Conservation (phyloP, 768 basidiomycete species). For the Termitomyces sp. region DNA sequence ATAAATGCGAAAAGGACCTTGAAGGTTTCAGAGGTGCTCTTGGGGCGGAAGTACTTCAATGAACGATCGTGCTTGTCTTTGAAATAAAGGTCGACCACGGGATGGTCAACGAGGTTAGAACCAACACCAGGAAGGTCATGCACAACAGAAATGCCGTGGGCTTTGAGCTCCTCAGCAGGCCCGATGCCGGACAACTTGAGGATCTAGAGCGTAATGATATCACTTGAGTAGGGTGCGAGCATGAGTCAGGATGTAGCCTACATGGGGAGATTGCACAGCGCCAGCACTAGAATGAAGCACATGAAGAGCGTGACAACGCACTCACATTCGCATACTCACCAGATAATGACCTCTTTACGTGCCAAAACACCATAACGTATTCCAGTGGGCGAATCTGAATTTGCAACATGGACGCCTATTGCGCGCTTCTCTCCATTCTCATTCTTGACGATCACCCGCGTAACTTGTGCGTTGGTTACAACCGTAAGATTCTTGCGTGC, state of each 20-base stretch:
- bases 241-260: slow-evolving; percentile 12
- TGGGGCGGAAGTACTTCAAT: slow-evolving; percentile 34
- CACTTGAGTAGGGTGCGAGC: not conserved
- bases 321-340: slow-evolving; percentile 36
- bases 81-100: slow-evolving; percentile 46
- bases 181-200: slow-evolving; percentile 78
- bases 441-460: slow-evolving; percentile 52
- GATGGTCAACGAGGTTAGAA: slow-evolving; percentile 68
- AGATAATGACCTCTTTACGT: slow-evolving; percentile 56
- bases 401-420: slow-evolving; percentile 58
- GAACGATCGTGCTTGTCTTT: slow-evolving; percentile 46
- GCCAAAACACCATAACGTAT: slow-evolving; percentile 43
- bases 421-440: slow-evolving; percentile 39
- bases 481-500: slow-evolving; percentile 64
- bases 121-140: slow-evolving; percentile 74
- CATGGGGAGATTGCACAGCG: slow-evolving; percentile 57
- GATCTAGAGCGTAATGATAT: slow-evolving; percentile 37
- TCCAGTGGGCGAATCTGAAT: slow-evolving; percentile 27
- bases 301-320: not conserved
- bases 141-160: slow-evolving; percentile 50
- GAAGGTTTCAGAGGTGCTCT: slow-evolving; percentile 18
- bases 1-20: slow-evolving; percentile 28
- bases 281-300: slow-evolving; percentile 39
- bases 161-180: slow-evolving; percentile 51
- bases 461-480: slow-evolving; percentile 51